Base-by-base conservation (phyloP, 179 eudicot species). In the Gypsophila paniculata region DNA sequence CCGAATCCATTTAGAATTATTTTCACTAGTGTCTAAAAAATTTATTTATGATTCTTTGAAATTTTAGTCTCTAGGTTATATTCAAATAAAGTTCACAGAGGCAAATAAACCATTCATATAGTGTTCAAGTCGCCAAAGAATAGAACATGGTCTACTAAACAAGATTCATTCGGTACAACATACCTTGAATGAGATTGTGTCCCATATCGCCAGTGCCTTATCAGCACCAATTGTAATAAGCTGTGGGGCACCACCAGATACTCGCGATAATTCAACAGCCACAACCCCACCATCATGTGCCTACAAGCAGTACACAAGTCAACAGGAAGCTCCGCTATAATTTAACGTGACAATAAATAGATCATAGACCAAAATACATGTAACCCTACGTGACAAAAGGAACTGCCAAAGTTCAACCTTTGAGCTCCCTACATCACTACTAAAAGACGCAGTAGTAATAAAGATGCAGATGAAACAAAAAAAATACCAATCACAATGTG, bases 241-340 rank as follows among this genome's bases (percentile, higher is more conserved):
- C 73, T 88, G 97, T 22, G 98, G 98, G 38, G 97, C 87, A 82
- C 91, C 88, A 74, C 97, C 98, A 54, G 82, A 86, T 70, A 93
- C 93, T 84, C 96, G 86, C 62, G 93, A 91, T 77, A 93, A 88
- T 80, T 93, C 98, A 78, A 91, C 84, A 74, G 90, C 89, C 73
- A 83, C 92, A 86, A 93, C 97, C 72, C 97, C 98, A 62, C 98
- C 98, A 73, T 93, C 98, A 85, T 93, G 98, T 63, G 97, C 98
- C 98, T 93, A 74, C 19, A 67, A 73, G 61, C 18, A 61, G 49
- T 69, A 67, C 52, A 78, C 46, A 26, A 74, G 48, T 53, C 54
- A 21, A 63, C 22, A 22, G 5, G 17, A 71, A 67, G 38, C 70
- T 74, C n/a, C n/a, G n/a, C n/a, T n/a, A n/a, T n/a, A n/a, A n/a